Conservation (phyloP, 1,284 basidiomycete species). For the Moniliophthora roreri region DNA sequence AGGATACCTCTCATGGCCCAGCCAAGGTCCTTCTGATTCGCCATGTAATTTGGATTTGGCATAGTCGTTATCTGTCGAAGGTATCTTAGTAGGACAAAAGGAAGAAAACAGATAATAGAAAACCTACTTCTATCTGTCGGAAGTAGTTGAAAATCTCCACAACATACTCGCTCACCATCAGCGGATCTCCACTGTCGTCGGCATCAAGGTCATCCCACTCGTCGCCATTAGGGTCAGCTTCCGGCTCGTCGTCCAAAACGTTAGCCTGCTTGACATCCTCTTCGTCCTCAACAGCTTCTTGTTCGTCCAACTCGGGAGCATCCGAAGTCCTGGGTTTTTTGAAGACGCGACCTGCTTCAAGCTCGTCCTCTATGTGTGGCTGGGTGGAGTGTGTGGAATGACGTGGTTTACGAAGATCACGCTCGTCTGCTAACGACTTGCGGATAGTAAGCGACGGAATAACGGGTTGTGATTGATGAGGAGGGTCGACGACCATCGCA, state of each 20-base stretch:
- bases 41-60: slow-evolving; percentile 90
- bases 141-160: slow-evolving; percentile 94
- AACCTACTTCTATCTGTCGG: slow-evolving; percentile 65
- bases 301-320: slow-evolving; percentile 31
- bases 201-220: slow-evolving; percentile 89
- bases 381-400: slow-evolving; percentile 19
- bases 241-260: slow-evolving; percentile 40
- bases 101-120: slow-evolving; percentile 7
- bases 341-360: slow-evolving; percentile 50
- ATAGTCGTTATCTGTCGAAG: slow-evolving; percentile 72
- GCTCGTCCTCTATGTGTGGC: slow-evolving; percentile 36
- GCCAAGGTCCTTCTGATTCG: slow-evolving; percentile 84
- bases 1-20: slow-evolving; percentile 96
- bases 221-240: slow-evolving; percentile 62
- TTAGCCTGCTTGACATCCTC: slow-evolving; percentile 40
- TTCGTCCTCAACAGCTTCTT: slow-evolving; percentile 35
- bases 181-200: slow-evolving; percentile 91
- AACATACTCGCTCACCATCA: slow-evolving; percentile 98
- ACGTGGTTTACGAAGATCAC: slow-evolving; percentile 27
- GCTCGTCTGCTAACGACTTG: slow-evolving; percentile 37
- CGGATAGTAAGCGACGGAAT: slow-evolving; percentile 44
- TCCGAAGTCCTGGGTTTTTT: slow-evolving; percentile 77
- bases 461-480: slow-evolving; percentile 26
- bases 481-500: slow-evolving; percentile 60
- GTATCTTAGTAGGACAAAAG: slow-evolving; percentile 10